These are phyloP conservation scores for Chlamydomonas eustigma DNA, from an alignment of 139 green algal species.

Conservation along the genomic window DNA sequence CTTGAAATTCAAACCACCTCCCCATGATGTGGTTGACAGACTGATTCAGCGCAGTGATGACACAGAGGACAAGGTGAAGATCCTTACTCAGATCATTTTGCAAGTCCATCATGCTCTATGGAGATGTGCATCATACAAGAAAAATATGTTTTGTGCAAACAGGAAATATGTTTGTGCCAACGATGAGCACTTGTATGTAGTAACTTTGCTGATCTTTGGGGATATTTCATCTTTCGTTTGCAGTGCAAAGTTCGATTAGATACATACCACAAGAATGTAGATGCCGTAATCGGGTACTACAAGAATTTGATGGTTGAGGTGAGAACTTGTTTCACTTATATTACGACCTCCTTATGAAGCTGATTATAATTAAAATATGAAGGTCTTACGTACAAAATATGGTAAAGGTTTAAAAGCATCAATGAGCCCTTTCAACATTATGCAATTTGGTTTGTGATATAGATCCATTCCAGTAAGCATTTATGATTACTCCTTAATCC, in stretches of 20 bases:
- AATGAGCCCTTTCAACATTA: conserved; percentile 9
- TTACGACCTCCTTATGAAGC: background rate
- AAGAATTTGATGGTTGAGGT: conserved; percentile 65
- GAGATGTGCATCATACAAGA: too few relatives aligned
- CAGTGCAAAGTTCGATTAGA: conserved; percentile 43
- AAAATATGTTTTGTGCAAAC: too few relatives aligned
- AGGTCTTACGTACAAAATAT: background rate
- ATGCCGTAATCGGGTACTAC: conserved; percentile 80
- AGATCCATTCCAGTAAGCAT: background rate
- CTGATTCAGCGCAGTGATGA: conserved; percentile 83
- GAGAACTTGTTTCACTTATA: too few relatives aligned
- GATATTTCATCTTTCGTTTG: too few relatives aligned
- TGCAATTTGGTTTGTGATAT: background rate
- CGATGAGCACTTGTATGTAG: too few relatives aligned
- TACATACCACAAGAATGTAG: conserved; percentile 76
- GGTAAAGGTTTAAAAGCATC: background rate
- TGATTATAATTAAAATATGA: background rate
- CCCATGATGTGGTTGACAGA: conserved; percentile 60
- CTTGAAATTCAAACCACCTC: conserved; percentile 85
- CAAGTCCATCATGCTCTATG: too few relatives aligned
- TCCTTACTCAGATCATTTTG: too few relatives aligned
- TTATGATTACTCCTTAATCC: background rate
- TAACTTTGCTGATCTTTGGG: too few relatives aligned
- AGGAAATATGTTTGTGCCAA: too few relatives aligned
- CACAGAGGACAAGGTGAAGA: conserved; percentile 85